Evolutionary conservation across 1,284 basidiomycete genomes (phyloP), one percentile per base, ranked within the genome.

Genomic region (Microbotryum intermedium): DNA sequence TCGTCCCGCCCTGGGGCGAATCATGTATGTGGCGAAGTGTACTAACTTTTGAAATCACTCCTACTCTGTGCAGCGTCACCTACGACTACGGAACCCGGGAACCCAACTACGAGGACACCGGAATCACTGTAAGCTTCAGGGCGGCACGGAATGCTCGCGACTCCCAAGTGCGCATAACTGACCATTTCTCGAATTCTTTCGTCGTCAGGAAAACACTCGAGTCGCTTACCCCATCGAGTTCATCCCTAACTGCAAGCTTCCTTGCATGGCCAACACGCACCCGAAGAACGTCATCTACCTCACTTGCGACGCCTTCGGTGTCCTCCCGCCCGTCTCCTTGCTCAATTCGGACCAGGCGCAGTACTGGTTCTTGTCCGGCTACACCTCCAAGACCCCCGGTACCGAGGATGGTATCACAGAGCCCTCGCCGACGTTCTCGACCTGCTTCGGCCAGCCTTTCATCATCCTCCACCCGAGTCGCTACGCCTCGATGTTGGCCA

Each of bases 371-470:
- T 73, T 75, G 10, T 56, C 54, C n/a, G 59, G 91, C 59, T 95
- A 97, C 80, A 97, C 93, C 55, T 94, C 90, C 70, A 81, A 81
- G 72, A 94, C 90, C 4, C 94, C 94, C 23, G 94, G 94, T 66
- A 99, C 94, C 23, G 94, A 99, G 75, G 94, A 97, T 73, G 94
- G 95, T 75, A 88, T 98, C 51, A 82, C 94, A 59, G 94, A 97
- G 78, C 95, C 94, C 60, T 93, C 94, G 69, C 95, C 95, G 25
- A 98, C 95, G 53, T 99, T 99, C 84, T 97, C 92, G 29, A 97
- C 94, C 16, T 65, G 67, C 63, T 97, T 97, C 82, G 90, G 89
- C 71, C 94, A 95, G 64, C 94, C 95, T 34, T 99, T 98, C 83
- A 95, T 99, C 74, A 88, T 97, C 68, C 88, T 97, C 62, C 93